Conservation (phyloP, 2,329 filamentous ascomycete genomes). For the Hysterium pulicare region DNA sequence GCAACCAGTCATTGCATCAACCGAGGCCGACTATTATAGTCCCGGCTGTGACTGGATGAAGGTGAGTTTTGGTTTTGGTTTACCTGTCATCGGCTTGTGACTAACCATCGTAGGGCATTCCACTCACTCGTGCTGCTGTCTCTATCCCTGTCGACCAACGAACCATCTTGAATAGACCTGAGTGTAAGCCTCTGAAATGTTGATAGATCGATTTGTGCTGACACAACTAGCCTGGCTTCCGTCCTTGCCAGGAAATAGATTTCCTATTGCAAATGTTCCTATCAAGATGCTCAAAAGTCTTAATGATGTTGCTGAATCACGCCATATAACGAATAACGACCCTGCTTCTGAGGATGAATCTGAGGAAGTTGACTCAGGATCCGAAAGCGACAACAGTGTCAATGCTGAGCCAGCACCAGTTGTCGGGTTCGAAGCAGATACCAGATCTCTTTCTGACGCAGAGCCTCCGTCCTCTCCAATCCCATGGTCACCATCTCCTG, state of each 20-base stretch:
- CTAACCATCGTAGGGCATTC: slow-evolving; percentile 10
- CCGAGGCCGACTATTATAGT: neutral
- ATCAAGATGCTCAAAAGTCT: slow-evolving; percentile 26
- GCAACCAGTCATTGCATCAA: neutral
- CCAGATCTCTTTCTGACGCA: neutral
- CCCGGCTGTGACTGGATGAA: neutral
- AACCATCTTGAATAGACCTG: slow-evolving; percentile 44
- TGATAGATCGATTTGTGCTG: no score
- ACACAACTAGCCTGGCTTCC: slow-evolving; percentile 35
- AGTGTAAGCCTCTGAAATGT: slow-evolving; percentile 21
- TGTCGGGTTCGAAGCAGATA: neutral
- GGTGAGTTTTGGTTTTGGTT: no score
- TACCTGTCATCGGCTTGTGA: no score
- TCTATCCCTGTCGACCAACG: slow-evolving; percentile 47
- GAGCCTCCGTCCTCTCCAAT: slow-evolving; percentile 11
- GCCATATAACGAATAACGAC: neutral
- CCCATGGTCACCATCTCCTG: slow-evolving; percentile 20
- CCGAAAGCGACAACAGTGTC: neutral
- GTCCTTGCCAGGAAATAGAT: slow-evolving; percentile 29
- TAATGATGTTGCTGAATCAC: slow-evolving; percentile 2
- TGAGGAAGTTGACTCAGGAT: neutral
- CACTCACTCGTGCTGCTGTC: slow-evolving; percentile 14
- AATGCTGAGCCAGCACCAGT: neutral
- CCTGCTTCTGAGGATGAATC: neutral
- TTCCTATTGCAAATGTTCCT: slow-evolving; percentile 40